Percentiles rank a stretch among this genome's conserved stretches.
phyloP scores from a whole-genome alignment of 345 rosid genomes.

The Laguncularia racemosa region DNA sequence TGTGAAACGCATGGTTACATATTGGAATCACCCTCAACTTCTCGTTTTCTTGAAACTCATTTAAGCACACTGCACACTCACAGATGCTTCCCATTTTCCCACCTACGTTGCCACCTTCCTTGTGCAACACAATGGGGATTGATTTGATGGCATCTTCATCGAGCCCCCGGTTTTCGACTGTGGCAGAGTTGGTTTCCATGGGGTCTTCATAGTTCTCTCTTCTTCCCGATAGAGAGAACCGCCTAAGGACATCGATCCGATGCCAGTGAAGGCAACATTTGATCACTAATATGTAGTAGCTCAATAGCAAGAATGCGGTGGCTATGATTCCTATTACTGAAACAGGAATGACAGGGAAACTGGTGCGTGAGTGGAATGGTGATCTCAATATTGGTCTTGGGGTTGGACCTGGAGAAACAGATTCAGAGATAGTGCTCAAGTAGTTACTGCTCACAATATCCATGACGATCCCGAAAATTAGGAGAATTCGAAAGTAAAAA shows the following conservation, averaged over 20 bases:
- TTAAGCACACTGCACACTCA: slow-evolving; percentile 80
- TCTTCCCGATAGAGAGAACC: slow-evolving; percentile 55
- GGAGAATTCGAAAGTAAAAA: too few species aligned
- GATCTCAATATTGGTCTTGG: too few species aligned
- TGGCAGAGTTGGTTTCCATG: slow-evolving; percentile 24
- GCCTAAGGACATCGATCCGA: slow-evolving; percentile 45
- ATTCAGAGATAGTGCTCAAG: neutral
- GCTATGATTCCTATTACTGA: slow-evolving; percentile 83
- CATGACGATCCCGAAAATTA: too few species aligned
- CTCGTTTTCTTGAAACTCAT: slow-evolving; percentile 79
- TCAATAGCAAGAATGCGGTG: slow-evolving; percentile 69
- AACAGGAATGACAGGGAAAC: slow-evolving; percentile 72
- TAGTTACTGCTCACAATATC: too few species aligned
- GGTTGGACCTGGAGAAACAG: slow-evolving; percentile 19
- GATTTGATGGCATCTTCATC: slow-evolving; percentile 76
- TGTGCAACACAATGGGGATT: slow-evolving; percentile 71
- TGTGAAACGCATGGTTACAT: slow-evolving; percentile 78
- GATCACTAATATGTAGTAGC: slow-evolving; percentile 81
- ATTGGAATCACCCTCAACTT: slow-evolving; percentile 61
- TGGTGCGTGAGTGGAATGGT: slow-evolving; percentile 18
- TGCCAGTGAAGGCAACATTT: slow-evolving; percentile 91
- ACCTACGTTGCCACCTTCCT: slow-evolving; percentile 21
- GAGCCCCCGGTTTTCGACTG: slow-evolving; percentile 48
- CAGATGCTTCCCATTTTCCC: slow-evolving; percentile 24
- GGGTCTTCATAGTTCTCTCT: slow-evolving; percentile 36